Evolutionary conservation across 2,329 filamentous ascomycete genomes (phyloP).

Genomic region (Thermothelomyces thermophilus): DNA sequence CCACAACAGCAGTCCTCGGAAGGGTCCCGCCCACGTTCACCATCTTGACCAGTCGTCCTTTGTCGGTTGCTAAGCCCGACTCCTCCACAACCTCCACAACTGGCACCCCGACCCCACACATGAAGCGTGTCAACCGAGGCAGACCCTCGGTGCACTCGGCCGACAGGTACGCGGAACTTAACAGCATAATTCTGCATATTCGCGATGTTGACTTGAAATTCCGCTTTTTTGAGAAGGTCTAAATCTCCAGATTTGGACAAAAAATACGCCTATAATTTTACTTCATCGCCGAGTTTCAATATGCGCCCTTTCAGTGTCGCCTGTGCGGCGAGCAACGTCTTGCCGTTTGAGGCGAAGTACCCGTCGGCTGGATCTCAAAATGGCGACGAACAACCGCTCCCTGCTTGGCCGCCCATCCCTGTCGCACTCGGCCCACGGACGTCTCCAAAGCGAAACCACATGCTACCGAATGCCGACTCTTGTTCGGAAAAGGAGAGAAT

Average conservation of each 20-base stretch:
- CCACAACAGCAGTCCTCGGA: no score
- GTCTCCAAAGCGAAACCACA: constrained; percentile 15
- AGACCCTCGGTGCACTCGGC: constrained; percentile 6
- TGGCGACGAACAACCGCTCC: neutral
- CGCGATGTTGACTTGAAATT: no score
- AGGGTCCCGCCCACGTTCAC: no score
- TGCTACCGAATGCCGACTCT: constrained; percentile 25
- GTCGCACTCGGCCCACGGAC: constrained; percentile 22
- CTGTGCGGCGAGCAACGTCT: neutral
- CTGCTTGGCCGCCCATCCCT: constrained; percentile 15
- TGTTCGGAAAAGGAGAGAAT: constrained; percentile 18
- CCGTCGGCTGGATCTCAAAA: neutral
- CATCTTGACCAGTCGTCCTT: neutral
- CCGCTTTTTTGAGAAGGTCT: no score
- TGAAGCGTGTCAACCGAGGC: constrained; percentile 16
- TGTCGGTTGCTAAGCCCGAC: constrained; percentile 6
- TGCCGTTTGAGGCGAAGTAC: neutral
- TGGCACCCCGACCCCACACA: constrained; percentile 11
- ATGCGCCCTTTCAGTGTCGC: no score
- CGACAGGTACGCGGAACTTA: neutral
- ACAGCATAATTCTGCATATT: neutral
- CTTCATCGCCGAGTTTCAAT: neutral
- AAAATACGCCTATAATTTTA: no score
- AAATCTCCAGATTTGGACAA: no score
- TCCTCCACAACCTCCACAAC: constrained; percentile 11